A percentile compares a stretch with the other conserved stretches of the same genome.
Conservation (phyloP, 805 yeast genomes). For the Torulaspora franciscae region DNA sequence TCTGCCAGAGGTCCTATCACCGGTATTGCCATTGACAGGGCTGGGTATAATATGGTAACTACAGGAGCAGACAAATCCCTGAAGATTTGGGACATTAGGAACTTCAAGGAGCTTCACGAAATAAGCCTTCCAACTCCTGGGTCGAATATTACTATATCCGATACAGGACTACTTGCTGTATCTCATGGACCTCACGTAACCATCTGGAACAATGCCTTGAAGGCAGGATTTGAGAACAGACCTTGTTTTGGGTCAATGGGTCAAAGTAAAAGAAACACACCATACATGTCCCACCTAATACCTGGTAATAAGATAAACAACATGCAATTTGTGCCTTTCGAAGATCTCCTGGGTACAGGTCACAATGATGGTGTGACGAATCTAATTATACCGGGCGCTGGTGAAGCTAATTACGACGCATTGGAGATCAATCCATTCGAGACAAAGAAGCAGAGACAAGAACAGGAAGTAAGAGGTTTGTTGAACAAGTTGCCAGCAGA, state of each 20-base stretch:
- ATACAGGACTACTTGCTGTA: conserved; percentile 79
- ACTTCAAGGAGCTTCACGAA: conserved; percentile 64
- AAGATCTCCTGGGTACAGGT: conserved; percentile 91
- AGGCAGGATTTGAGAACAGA: conserved; percentile 38
- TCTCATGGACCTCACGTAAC: conserved; percentile 96
- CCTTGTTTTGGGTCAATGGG: conserved; percentile 45
- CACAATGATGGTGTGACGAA: conserved; percentile 74
- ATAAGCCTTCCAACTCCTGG: conserved; percentile 80
- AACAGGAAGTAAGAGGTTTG: conserved; percentile 79
- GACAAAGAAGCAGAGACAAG: conserved; percentile 87
- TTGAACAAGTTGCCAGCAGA: conserved; percentile 88
- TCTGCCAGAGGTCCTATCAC: conserved; percentile 84
- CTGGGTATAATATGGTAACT: conserved; percentile 90
- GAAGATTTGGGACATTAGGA: conserved; percentile 92
- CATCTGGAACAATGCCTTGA: conserved; percentile 84
- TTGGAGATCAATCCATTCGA: conserved; percentile 90
- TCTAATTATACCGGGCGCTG: conserved; percentile 91
- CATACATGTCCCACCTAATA: conserved; percentile 86
- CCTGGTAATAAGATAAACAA: conserved; percentile 71
- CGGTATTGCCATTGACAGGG: conserved; percentile 80
- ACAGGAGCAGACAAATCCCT: conserved; percentile 80
- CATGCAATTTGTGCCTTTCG: conserved; percentile 82
- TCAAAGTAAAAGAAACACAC: conserved; percentile 45
- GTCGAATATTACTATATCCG: conserved; percentile 70
- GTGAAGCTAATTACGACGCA: conserved; percentile 97